Conservation (phyloP, 495 filamentous ascomycete genomes). For the Margaritispora aquatica region DNA sequence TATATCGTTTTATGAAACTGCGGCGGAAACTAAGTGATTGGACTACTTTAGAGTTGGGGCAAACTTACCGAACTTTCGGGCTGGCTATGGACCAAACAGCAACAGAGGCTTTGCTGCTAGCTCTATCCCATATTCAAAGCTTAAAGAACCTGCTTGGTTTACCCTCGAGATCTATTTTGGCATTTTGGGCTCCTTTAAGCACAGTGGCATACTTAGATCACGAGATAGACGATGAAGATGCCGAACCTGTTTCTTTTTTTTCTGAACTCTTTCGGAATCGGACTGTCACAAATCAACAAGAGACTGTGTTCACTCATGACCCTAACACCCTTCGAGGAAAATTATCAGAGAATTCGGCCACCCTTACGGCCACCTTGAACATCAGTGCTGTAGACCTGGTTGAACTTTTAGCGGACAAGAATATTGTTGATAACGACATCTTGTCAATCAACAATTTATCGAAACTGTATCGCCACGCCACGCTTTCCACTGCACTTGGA, state of each 20-base stretch:
- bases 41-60: neutral
- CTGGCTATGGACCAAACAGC: neutral
- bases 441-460: neutral
- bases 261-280: neutral
- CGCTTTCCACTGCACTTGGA: neutral
- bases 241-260: neutral
- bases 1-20: neutral
- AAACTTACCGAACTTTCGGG: neutral
- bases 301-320: neutral
- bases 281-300: neutral
- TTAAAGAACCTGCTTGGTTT: neutral
- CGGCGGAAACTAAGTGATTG: neutral
- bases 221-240: neutral
- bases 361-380: neutral
- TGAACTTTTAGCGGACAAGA: neutral
- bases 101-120: neutral
- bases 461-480: neutral
- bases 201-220: neutral
- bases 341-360: neutral
- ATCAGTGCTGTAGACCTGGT: neutral
- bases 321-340: neutral
- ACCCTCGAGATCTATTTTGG: neutral
- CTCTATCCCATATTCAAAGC: neutral
- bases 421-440: neutral
- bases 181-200: neutral